phyloP scores from a whole-genome alignment of 257 asterid species.

The Solanum sitiens region DNA sequence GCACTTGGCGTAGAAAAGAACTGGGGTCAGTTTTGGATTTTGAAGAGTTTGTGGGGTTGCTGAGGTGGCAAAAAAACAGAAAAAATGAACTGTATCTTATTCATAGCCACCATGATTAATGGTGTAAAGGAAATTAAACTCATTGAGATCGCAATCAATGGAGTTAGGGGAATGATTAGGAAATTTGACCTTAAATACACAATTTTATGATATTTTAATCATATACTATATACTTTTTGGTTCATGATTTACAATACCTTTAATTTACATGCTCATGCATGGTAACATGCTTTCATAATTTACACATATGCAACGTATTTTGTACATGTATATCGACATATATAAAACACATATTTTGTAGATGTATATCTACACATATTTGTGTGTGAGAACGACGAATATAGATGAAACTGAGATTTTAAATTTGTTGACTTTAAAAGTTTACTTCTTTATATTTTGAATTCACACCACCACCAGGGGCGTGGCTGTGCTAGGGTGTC shows the following conservation, averaged over 20 bases:
- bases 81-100: slow-evolving; percentile 17
- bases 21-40: neutral
- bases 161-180: slow-evolving; percentile 22
- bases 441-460: neutral
- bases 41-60: neutral
- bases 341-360: neutral
- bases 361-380: neutral
- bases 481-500: too few species aligned
- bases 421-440: neutral
- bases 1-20: neutral
- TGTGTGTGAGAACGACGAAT: neutral
- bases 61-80: neutral
- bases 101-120: slow-evolving; percentile 30
- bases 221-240: neutral
- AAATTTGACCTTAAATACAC: slow-evolving; percentile 20
- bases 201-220: slow-evolving; percentile 4
- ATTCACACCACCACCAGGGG: neutral
- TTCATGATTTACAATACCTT: neutral
- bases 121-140: slow-evolving; percentile 15
- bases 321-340: neutral
- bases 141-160: slow-evolving; percentile 27
- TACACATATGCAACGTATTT: neutral
- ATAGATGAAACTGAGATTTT: neutral
- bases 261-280: neutral
- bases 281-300: neutral